Evolutionary conservation across 2,329 filamentous ascomycete species (phyloP), one percentile per base, ranked within the genome.

Genomic region (Colletotrichum sp.): DNA sequence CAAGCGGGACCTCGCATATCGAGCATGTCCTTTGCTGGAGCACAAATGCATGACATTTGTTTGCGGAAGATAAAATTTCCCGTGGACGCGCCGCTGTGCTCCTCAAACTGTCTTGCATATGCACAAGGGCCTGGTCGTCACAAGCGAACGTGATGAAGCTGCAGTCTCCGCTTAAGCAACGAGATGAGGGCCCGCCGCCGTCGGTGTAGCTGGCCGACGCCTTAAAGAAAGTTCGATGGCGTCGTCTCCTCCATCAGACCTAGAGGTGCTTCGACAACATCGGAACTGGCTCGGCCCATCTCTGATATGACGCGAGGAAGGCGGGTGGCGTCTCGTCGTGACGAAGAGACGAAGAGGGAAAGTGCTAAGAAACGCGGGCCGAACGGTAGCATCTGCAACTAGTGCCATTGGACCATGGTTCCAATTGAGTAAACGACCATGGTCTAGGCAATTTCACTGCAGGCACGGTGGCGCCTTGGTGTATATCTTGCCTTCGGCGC

Each of bases 81-180:
- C 72, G 72, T 52, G 34, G 36, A 39, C 64, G 64, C 28, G n/a
- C 30, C 57, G 32, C 43, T 30, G 48, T 65, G 67, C 48, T 39
- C 39, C n/a, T 61, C 32, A 36, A 34, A 43, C 48, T 59, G 59
- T 60, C 71, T 66, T 74, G 70, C 70, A 73, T 69, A 48, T 34
- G 36, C 55, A 34, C 59, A 64, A 48, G 57, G 55, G 67, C 28
- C 36, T 67, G 26, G 69, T 63, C 67, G 57, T 72, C 70, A 59
- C 57, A 59, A 73, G 64, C 55, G 69, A 67, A 16, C 55, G 68
- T 75, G 72, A 73, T 73, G 28, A 21, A 68, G 64, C 69, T 73
- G 57, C 69, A 68, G 39, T 28, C 73, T 68, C 48, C 74, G 71
- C 74, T 68, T 52, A 32, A 30, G 55, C 36, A 48, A 48, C 18